Conservation (phyloP, 768 basidiomycete species). For the Chalciporus chontae region DNA sequence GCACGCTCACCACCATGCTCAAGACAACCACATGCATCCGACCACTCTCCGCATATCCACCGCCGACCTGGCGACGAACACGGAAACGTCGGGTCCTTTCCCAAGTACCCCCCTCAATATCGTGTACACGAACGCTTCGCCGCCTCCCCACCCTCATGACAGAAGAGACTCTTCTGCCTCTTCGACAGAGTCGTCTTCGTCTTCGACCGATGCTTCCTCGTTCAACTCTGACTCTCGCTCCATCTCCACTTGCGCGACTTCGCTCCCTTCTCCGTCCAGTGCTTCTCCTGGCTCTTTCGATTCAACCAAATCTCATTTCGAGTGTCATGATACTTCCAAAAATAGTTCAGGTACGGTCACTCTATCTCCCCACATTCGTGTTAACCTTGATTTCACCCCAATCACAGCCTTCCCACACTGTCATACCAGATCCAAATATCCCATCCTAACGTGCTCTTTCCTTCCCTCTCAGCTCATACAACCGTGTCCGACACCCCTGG, state of each 20-base stretch:
- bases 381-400: slow-evolving; percentile 9
- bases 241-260: slow-evolving; percentile 25
- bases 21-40: slow-evolving; percentile 36
- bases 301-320: not conserved
- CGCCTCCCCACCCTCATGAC: slow-evolving; percentile 15
- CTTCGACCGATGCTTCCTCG: slow-evolving; percentile 21
- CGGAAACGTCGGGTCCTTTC: slow-evolving; percentile 4
- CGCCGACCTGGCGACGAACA: slow-evolving; percentile 10
- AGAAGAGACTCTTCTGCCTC: slow-evolving; percentile 31
- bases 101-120: slow-evolving; percentile 16
- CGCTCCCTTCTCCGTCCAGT: slow-evolving; percentile 26
- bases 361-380: not conserved
- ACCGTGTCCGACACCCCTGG: slow-evolving; percentile 14
- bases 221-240: slow-evolving; percentile 19
- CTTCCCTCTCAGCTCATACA: slow-evolving; percentile 44
- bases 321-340: not conserved
- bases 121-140: slow-evolving; percentile 1
- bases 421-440: slow-evolving; percentile 22
- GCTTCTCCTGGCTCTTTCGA: slow-evolving; percentile 4
- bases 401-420: slow-evolving; percentile 5
- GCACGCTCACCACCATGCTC: not conserved
- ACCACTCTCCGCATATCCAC: slow-evolving; percentile 32
- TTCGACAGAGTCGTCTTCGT: slow-evolving; percentile 18
- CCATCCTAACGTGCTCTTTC: slow-evolving; percentile 50
- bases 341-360: slow-evolving; percentile 3